These are phyloP conservation scores for Pseudoneurospora amorphoporcata DNA, from an alignment of 495 filamentous ascomycete species.

Conservation along the genomic window DNA sequence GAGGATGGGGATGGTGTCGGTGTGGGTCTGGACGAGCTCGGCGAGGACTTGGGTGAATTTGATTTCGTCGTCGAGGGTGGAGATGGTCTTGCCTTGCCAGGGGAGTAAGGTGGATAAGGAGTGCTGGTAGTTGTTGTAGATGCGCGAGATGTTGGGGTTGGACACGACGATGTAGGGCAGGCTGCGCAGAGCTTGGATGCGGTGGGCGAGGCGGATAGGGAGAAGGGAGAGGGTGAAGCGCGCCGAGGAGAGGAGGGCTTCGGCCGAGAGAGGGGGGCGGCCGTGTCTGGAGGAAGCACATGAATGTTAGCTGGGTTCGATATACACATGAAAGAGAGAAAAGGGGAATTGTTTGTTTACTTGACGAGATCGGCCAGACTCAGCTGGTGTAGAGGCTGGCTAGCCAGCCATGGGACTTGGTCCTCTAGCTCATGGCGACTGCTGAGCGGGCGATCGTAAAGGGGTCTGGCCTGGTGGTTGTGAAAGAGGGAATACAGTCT, in stretches of 20 bases:
- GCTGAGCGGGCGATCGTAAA: background rate
- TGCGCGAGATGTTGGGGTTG: slow-evolving; percentile 82
- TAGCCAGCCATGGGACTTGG: slow-evolving; percentile 67
- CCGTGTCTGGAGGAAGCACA: slow-evolving; percentile 52
- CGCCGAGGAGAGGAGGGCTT: slow-evolving; percentile 73
- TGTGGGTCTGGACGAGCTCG: slow-evolving; percentile 85
- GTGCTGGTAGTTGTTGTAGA: slow-evolving; percentile 92
- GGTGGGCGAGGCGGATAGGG: slow-evolving; percentile 86
- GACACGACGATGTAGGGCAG: slow-evolving; percentile 96
- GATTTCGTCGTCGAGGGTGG: slow-evolving; percentile 76
- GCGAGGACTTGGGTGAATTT: slow-evolving; percentile 85
- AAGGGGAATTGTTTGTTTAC: slow-evolving; percentile 32
- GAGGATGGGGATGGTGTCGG: slow-evolving; percentile 86
- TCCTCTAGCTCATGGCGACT: slow-evolving; percentile 37
- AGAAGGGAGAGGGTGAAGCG: slow-evolving; percentile 92
- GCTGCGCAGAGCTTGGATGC: slow-evolving; percentile 83
- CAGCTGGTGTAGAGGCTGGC: slow-evolving; percentile 66
- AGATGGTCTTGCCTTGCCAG: slow-evolving; percentile 66
- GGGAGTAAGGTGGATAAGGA: slow-evolving; percentile 81
- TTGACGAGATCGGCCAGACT: slow-evolving; percentile 82
- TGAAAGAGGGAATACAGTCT: background rate
- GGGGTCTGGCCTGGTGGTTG: background rate
- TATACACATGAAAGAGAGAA: background rate
- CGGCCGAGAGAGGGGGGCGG: slow-evolving; percentile 71
- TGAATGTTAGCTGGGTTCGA: background rate